Conservation (phyloP, 192 early-diverging fungal genomes). For the Martensiomyces pterosporus region DNA sequence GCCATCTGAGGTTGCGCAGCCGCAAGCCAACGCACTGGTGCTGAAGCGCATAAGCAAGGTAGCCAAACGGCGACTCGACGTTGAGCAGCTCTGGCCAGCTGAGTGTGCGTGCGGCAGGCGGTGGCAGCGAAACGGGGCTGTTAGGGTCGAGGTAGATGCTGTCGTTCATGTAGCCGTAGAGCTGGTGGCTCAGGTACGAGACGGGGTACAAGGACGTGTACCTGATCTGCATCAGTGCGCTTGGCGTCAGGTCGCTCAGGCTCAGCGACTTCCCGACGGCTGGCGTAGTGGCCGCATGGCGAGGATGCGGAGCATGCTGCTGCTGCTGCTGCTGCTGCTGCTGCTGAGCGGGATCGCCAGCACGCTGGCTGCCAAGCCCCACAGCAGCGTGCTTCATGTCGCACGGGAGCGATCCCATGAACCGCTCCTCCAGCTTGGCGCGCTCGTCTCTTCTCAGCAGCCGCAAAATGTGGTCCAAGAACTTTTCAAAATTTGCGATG, state of each 20-base stretch:
- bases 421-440: slow-evolving; percentile 22
- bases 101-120: slow-evolving; percentile 9
- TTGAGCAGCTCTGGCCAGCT: slow-evolving; percentile 36
- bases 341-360: neutral
- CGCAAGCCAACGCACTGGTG: slow-evolving; percentile 62
- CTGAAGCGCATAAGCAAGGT: slow-evolving; percentile 67
- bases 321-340: slow-evolving; percentile 9
- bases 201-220: slow-evolving; percentile 41
- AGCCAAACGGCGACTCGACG: slow-evolving; percentile 44
- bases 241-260: slow-evolving; percentile 28
- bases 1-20: slow-evolving; percentile 81
- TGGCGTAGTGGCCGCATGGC: slow-evolving; percentile 8
- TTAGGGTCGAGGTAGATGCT: slow-evolving; percentile 23
- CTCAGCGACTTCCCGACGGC: slow-evolving; percentile 12
- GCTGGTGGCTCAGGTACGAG: slow-evolving; percentile 28
- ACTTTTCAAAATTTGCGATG: slow-evolving; percentile 78
- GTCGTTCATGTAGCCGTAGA: slow-evolving; percentile 30
- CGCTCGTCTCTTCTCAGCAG: slow-evolving; percentile 27
- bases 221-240: slow-evolving; percentile 41
- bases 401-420: slow-evolving; percentile 23
- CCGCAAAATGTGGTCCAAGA: slow-evolving; percentile 63
- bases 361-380: slow-evolving; percentile 1
- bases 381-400: slow-evolving; percentile 14
- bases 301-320: neutral
- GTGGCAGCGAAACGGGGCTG: slow-evolving; percentile 22